Conservation (phyloP, 73 alveolate species). For the Halteria grandinella region DNA sequence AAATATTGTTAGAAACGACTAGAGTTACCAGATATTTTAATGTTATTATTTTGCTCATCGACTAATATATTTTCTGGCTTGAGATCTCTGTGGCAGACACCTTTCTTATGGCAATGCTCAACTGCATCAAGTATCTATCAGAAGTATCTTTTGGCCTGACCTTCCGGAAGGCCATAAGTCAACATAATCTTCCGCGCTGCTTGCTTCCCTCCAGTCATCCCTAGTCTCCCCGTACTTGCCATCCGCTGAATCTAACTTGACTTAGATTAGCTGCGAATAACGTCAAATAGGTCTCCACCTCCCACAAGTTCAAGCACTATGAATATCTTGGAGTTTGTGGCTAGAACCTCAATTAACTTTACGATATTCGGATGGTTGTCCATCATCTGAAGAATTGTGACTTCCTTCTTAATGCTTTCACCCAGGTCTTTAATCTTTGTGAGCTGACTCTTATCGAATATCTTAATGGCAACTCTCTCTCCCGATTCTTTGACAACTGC, state of each 20-base stretch:
- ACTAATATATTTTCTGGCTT: conserved; percentile 74
- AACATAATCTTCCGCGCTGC: too few species aligned
- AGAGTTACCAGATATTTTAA: conserved; percentile 35
- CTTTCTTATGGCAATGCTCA: conserved; percentile 52
- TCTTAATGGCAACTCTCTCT: conserved; percentile 20
- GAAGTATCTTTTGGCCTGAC: background rate
- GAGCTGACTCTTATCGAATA: conserved; percentile 26
- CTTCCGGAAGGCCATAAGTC: too few species aligned
- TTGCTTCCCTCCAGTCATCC: too few species aligned
- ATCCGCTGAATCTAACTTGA: background rate
- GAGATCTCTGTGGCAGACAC: conserved; percentile 70
- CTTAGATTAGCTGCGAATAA: background rate
- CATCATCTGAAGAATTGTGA: conserved; percentile 17
- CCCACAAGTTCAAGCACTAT: conserved; percentile 20
- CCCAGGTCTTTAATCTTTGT: conserved; percentile 30
- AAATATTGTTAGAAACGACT: background rate
- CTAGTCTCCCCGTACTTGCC: background rate
- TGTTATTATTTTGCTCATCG: conserved; percentile 11
- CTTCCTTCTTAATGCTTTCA: conserved; percentile 35
- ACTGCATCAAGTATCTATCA: conserved; percentile 19
- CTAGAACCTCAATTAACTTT: conserved; percentile 33
- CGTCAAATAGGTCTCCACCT: conserved; percentile 44
- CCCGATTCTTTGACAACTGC: background rate
- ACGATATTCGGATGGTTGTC: conserved; percentile 36
- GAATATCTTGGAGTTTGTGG: conserved; percentile 22